phyloP scores from a whole-genome alignment of 2,329 filamentous ascomycete genomes.

The Zymoseptoria brevis region DNA sequence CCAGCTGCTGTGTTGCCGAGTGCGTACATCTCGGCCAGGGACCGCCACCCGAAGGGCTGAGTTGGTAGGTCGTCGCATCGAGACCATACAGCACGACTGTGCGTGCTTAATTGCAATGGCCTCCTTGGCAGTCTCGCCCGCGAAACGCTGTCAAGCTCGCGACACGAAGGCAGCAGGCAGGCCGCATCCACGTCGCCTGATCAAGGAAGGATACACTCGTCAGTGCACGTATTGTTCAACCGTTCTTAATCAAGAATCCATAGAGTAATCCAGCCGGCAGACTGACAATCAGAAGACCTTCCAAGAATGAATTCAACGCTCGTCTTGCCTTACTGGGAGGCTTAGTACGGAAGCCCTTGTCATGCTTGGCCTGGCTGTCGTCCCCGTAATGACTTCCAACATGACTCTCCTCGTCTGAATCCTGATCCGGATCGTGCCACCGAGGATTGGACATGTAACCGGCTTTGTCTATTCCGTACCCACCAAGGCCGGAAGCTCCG shows the following conservation, averaged over 20 bases:
- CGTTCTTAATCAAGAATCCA: slow-evolving; percentile 15
- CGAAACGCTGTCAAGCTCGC: background rate
- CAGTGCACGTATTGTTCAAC: slow-evolving; percentile 2
- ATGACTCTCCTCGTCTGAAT: slow-evolving; percentile 22
- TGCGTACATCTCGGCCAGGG: too few species aligned
- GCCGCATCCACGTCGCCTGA: background rate
- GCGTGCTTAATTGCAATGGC: background rate
- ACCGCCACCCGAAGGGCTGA: too few species aligned
- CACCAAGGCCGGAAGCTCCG: slow-evolving; percentile 9
- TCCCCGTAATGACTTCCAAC: slow-evolving; percentile 6
- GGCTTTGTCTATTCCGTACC: slow-evolving; percentile 35
- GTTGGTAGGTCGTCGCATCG: too few species aligned
- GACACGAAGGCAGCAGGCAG: background rate
- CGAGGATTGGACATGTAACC: slow-evolving; percentile 32
- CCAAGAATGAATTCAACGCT: slow-evolving; percentile 15
- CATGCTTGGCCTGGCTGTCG: slow-evolving; percentile 16
- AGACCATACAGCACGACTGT: too few species aligned
- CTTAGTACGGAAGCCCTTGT: slow-evolving; percentile 9
- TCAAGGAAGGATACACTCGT: background rate
- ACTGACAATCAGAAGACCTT: slow-evolving; percentile 10
- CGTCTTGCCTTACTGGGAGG: slow-evolving; percentile 11
- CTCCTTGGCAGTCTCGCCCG: background rate
- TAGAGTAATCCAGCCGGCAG: slow-evolving; percentile 15
- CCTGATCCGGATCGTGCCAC: slow-evolving; percentile 26
- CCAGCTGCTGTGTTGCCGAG: too few species aligned